Conservation (phyloP, 352 stramenopile genomes). For the Phytophthora agathidicida region DNA sequence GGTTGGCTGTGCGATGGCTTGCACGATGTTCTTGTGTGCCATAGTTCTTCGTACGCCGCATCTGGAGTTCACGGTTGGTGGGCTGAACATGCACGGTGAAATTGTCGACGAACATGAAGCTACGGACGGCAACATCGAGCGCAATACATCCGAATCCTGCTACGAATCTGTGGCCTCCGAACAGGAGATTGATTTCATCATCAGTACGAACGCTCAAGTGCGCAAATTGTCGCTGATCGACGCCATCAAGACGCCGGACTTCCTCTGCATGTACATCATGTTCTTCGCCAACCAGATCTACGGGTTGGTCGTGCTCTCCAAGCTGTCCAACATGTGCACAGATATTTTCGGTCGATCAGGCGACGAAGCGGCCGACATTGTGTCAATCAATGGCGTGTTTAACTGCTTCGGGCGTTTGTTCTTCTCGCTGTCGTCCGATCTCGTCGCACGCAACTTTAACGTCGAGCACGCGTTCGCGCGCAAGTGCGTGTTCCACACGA, state of each 20-base stretch:
- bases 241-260: conserved; percentile 62
- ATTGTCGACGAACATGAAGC: conserved; percentile 37
- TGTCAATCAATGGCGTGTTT: conserved; percentile 74
- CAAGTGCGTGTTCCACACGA: conserved; percentile 70
- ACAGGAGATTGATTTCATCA: conserved; percentile 43
- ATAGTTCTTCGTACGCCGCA: conserved; percentile 60
- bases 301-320: conserved; percentile 68
- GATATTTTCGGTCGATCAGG: conserved; percentile 54
- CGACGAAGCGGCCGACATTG: conserved; percentile 49
- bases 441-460: conserved; percentile 48
- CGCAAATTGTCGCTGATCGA: conserved; percentile 57
- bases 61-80: conserved; percentile 54
- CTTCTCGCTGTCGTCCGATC: conserved; percentile 55
- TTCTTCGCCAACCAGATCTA: conserved; percentile 74
- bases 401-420: conserved; percentile 64
- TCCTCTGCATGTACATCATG: conserved; percentile 75
- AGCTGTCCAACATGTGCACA: conserved; percentile 65
- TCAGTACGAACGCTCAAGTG: conserved; percentile 47
- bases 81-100: conserved; percentile 70
- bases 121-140: conserved; percentile 19
- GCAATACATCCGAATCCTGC: conserved; percentile 34
- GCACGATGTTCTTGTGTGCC: conserved; percentile 50
- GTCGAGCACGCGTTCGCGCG: conserved; percentile 60
- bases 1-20: conserved; percentile 47
- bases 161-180: conserved; percentile 57